Evolutionary conservation across 2,329 filamentous ascomycete genomes (phyloP), one percentile per base, ranked within the genome.

Genomic region (Fusarium fujikuroi): DNA sequence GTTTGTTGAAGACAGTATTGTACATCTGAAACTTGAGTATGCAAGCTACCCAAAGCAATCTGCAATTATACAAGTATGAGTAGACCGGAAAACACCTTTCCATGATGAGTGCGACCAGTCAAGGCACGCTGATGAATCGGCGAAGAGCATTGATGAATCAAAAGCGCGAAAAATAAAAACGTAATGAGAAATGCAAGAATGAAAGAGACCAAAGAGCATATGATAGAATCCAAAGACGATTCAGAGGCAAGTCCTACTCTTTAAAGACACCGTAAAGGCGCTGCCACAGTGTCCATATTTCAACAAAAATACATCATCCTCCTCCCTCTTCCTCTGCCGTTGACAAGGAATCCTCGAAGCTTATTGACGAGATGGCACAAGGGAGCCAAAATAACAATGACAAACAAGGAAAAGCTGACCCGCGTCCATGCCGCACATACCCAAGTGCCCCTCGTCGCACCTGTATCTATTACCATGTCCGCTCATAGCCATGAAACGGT

Each of bases 241-340:
- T 40, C 63, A 47, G 44, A 39, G 54, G 50, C 39, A 52, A 23
- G 54, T 59, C 66, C 59, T 64, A 52, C 70, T 72, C 71, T 72
- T 73, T 25, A 47, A 70, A 54, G 46, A 65, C 59, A 44, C 56
- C 54, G 57, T 42, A 36, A 36, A 71, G 58, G 59, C 49, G 54
- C 43, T 69, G 53, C 59, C 70, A 58, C 53, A 68, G 53, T 68
- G 43, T 61, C 60, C 59, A 74, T 60, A 69, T 74, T 61, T 56
- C 42, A 57, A 36, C 53, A 63, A 64, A 73, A 68, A 74, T 52
- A 74, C 39, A 58, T 37, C 49, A 28, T 59, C 43, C 43, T 66
- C 43, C 37, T 56, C 52, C 43, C 60, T 56, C 42, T 46, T 67
- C 56, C 60, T 50, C 44, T 46, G 36, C 47, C n/a, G n/a, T 46